Conservation (phyloP, 2,329 filamentous ascomycete genomes). For the Cercospora sp. region DNA sequence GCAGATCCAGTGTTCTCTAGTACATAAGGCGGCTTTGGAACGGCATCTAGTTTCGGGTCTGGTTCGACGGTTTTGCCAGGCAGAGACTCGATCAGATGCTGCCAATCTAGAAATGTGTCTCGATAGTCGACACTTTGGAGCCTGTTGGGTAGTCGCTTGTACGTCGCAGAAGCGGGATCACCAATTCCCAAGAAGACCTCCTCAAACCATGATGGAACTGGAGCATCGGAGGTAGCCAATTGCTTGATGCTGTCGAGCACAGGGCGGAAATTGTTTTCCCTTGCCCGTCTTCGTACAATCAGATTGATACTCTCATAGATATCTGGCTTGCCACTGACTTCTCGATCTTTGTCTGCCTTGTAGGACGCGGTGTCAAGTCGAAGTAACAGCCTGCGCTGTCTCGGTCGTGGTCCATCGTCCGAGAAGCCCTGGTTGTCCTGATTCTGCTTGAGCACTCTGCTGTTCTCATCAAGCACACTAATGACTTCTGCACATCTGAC, state of each 20-base stretch:
- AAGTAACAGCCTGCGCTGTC: constrained; percentile 70
- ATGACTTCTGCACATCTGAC: constrained; percentile 83
- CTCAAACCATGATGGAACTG: constrained; percentile 86
- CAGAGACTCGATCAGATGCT: constrained; percentile 85
- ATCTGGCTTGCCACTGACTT: constrained; percentile 67
- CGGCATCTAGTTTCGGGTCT: constrained; percentile 66
- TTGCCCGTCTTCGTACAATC: constrained; percentile 74
- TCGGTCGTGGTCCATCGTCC: constrained; percentile 63
- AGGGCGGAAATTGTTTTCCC: constrained; percentile 97
- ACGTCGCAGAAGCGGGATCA: constrained; percentile 83
- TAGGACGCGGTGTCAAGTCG: constrained; percentile 79
- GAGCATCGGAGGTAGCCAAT: constrained; percentile 79
- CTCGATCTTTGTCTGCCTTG: constrained; percentile 69
- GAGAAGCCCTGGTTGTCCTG: constrained; percentile 52
- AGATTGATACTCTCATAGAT: constrained; percentile 85
- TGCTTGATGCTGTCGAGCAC: constrained; percentile 88
- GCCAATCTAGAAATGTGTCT: constrained; percentile 94
- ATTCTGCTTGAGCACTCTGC: constrained; percentile 66
- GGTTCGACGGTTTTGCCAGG: constrained; percentile 86
- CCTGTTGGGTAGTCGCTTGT: constrained; percentile 76
- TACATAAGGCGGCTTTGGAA: constrained; percentile 85
- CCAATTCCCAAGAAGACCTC: constrained; percentile 98
- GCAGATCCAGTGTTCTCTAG: constrained; percentile 59
- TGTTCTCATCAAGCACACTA: constrained; percentile 82
- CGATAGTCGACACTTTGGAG: constrained; percentile 81